Evolutionary conservation across 495 filamentous ascomycete genomes (phyloP).

Genomic region (Thermochaetoides thermophila): DNA sequence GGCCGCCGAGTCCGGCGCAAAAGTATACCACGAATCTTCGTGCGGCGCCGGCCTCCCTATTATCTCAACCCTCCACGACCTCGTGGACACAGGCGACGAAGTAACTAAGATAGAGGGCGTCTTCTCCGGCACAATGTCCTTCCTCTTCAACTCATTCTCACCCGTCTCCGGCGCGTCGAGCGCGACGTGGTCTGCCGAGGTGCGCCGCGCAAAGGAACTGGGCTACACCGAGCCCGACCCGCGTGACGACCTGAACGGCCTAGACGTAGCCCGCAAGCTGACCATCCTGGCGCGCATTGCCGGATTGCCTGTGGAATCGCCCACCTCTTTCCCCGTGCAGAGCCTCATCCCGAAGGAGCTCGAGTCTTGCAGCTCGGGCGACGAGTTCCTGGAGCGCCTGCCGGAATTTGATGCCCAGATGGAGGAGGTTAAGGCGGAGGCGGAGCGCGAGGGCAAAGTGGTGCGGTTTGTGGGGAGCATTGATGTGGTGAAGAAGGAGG

Average conservation of each 20-base stretch:
- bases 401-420: conserved; percentile 70
- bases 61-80: conserved; percentile 76
- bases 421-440: conserved; percentile 61
- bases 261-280: conserved; percentile 93
- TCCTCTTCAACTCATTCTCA: conserved; percentile 91
- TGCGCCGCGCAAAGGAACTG: conserved; percentile 78
- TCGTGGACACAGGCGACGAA: conserved; percentile 78
- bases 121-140: conserved; percentile 90
- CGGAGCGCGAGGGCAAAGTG: conserved; percentile 77
- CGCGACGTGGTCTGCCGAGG: conserved; percentile 74
- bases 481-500: conserved; percentile 54
- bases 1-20: conserved; percentile 46
- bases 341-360: conserved; percentile 75
- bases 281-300: conserved; percentile 79
- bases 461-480: conserved; percentile 89
- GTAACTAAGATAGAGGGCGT: conserved; percentile 86
- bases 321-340: conserved; percentile 81
- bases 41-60: conserved; percentile 87
- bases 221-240: conserved; percentile 97
- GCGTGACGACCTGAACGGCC: conserved; percentile 85
- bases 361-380: conserved; percentile 53
- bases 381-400: conserved; percentile 67
- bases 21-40: conserved; percentile 84
- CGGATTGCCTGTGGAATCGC: conserved; percentile 60
- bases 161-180: conserved; percentile 46